These are phyloP conservation scores for Didymosphaeria variabile DNA, from an alignment of 2,329 filamentous ascomycete genomes.

Conservation along the genomic window DNA sequence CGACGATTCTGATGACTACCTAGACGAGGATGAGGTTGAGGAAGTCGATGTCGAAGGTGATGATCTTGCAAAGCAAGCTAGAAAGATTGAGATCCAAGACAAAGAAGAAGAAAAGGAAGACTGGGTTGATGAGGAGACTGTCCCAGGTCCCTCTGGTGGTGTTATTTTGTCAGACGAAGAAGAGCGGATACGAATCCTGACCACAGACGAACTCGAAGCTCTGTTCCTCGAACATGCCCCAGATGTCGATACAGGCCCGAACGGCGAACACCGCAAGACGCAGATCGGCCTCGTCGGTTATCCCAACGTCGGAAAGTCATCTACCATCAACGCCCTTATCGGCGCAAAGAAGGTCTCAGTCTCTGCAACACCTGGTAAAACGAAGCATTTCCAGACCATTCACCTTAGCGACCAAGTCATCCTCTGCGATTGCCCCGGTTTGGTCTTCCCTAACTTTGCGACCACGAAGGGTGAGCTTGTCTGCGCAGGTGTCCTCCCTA, in stretches of 20 bases:
- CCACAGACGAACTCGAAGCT: constrained; percentile 89
- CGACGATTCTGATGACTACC: constrained; percentile 37
- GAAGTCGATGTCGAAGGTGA: constrained; percentile 61
- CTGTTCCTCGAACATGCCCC: constrained; percentile 83
- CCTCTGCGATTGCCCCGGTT: constrained; percentile 96
- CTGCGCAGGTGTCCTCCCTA: constrained; percentile 92
- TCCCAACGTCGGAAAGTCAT: constrained; percentile 98
- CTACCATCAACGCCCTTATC: constrained; percentile 98
- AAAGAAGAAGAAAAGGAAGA: constrained; percentile 52
- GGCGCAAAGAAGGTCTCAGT: constrained; percentile 99
- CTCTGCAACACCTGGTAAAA: constrained; percentile 96
- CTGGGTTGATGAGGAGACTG: constrained; percentile 52
- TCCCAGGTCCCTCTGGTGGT: constrained; percentile 47
- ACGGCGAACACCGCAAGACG: constrained; percentile 69
- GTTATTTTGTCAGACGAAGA: constrained; percentile 50
- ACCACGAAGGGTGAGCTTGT: constrained; percentile 96
- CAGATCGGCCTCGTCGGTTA: constrained; percentile 96
- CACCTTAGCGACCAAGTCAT: constrained; percentile 89
- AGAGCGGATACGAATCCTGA: constrained; percentile 75
- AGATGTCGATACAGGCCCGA: constrained; percentile 61
- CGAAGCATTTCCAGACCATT: constrained; percentile 99
- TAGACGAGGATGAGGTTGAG: constrained; percentile 56
- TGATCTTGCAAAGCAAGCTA: constrained; percentile 52
- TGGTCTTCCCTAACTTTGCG: constrained; percentile 98
- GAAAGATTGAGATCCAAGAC: constrained; percentile 58